Conservation (phyloP, 1,284 basidiomycete species). For the Fistulinella cinereoalba region DNA sequence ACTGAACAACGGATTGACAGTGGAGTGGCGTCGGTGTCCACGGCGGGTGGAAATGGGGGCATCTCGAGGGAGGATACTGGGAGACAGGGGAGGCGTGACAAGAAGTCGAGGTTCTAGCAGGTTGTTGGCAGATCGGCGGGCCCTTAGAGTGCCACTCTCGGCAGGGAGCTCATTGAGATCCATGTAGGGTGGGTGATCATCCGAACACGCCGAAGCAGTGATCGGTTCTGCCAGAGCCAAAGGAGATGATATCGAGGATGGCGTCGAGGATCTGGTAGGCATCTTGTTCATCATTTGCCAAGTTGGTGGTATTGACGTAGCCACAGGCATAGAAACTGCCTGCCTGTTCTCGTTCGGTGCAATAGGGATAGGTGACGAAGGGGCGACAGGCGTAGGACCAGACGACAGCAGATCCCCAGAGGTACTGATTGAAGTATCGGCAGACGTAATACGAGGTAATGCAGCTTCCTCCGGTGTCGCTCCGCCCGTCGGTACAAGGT, state of each 20-base stretch:
- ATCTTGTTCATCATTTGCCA: conserved; percentile 51
- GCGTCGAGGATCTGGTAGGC: conserved; percentile 77
- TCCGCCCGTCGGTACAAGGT: conserved; percentile 41
- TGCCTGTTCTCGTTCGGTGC: conserved; percentile 30
- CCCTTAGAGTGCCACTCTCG: conserved; percentile 43
- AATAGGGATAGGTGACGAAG: conserved; percentile 54
- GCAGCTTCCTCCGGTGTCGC: conserved; percentile 9
- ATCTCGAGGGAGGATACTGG: conserved; percentile 61
- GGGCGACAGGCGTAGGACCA: conserved; percentile 68
- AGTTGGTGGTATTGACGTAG: conserved; percentile 31
- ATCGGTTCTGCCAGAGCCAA: conserved; percentile 79
- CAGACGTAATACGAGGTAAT: conserved; percentile 34
- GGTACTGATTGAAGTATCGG: conserved; percentile 38
- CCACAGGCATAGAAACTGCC: conserved; percentile 23
- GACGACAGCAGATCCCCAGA: conserved; percentile 42
- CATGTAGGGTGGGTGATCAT: conserved; percentile 59
- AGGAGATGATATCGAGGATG: conserved; percentile 80
- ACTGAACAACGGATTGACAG: conserved; percentile 61
- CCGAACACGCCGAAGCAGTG: conserved; percentile 58
- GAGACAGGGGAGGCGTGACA: conserved; percentile 74
- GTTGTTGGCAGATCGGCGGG: conserved; percentile 61
- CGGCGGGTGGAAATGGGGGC: conserved; percentile 47
- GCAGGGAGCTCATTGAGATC: conserved; percentile 52
- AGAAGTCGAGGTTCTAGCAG: conserved; percentile 65
- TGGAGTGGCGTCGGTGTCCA: conserved; percentile 68